phyloP scores from a whole-genome alignment of 805 yeast genomes.

The Yamadazyma sp. region DNA sequence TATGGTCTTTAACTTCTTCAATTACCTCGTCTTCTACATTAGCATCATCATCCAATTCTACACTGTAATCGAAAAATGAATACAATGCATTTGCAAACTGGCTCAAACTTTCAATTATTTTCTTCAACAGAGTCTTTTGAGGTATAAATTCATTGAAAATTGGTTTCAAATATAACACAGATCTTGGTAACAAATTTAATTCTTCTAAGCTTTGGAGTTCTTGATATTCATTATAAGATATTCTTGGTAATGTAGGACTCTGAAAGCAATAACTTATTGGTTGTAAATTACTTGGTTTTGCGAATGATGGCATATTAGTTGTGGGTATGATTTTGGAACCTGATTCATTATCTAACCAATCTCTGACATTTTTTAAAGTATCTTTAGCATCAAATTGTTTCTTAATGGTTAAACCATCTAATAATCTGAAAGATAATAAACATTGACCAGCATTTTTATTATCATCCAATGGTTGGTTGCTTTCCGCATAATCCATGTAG shows the following conservation, averaged over 20 bases:
- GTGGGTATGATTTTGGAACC: slow-evolving; percentile 33
- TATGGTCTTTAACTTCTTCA: neutral
- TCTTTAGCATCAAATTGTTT: slow-evolving; percentile 45
- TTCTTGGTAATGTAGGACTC: slow-evolving; percentile 44
- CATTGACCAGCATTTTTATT: slow-evolving; percentile 21
- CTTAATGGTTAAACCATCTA: slow-evolving; percentile 62
- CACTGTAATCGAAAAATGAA: slow-evolving; percentile 42
- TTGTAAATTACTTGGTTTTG: slow-evolving; percentile 55
- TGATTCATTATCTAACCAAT: slow-evolving; percentile 46
- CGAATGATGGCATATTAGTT: slow-evolving; percentile 49
- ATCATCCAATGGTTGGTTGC: slow-evolving; percentile 7
- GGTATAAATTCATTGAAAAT: slow-evolving; percentile 25
- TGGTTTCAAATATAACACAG: slow-evolving; percentile 74
- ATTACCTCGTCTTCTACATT: neutral
- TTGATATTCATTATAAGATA: slow-evolving; percentile 52
- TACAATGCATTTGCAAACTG: slow-evolving; percentile 29
- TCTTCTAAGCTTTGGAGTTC: slow-evolving; percentile 44
- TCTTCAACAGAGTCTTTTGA: slow-evolving; percentile 8
- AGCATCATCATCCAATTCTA: slow-evolving; percentile 16
- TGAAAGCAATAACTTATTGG: slow-evolving; percentile 43
- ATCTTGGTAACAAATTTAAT: slow-evolving; percentile 65
- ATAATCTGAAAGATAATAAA: slow-evolving; percentile 55
- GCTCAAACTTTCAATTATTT: slow-evolving; percentile 9
- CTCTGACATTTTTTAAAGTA: slow-evolving; percentile 56
- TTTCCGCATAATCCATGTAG: too few relatives aligned